Percentiles rank a stretch among this genome's conserved stretches.
Conservation (phyloP, 2,329 filamentous ascomycete species). For the Fusarium sp. region DNA sequence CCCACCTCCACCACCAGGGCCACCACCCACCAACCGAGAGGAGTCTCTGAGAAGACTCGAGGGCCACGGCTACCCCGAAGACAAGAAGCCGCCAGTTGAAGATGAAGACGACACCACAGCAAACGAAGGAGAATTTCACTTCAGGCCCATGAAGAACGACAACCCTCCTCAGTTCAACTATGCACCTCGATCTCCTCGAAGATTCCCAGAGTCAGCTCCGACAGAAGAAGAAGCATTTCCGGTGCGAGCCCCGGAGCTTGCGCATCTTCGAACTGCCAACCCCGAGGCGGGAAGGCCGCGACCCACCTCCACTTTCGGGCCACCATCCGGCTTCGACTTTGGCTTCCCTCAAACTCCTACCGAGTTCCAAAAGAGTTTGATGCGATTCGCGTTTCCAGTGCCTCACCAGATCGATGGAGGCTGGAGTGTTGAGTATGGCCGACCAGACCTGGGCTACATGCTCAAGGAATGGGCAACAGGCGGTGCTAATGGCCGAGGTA, state of each 20-base stretch:
- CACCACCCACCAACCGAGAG: constrained; percentile 55
- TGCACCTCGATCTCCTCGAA: constrained; percentile 63
- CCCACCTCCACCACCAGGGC: constrained; percentile 50
- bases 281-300: constrained; percentile 54
- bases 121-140: constrained; percentile 67
- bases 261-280: constrained; percentile 67
- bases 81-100: constrained; percentile 55
- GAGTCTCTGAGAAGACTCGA: constrained; percentile 66
- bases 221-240: constrained; percentile 46
- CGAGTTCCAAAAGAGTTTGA: constrained; percentile 88
- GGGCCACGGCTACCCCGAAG: constrained; percentile 62
- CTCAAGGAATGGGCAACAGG: constrained; percentile 84
- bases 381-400: constrained; percentile 89
- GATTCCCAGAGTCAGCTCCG: constrained; percentile 43
- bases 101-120: constrained; percentile 36
- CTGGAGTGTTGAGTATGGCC: constrained; percentile 93
- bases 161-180: constrained; percentile 72
- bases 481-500: constrained; percentile 74
- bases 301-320: constrained; percentile 71
- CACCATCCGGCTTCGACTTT: constrained; percentile 78
- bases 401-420: constrained; percentile 79
- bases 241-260: constrained; percentile 67
- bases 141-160: constrained; percentile 67
- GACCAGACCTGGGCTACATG: constrained; percentile 90
- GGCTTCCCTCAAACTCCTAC: constrained; percentile 89